Conservation (phyloP, 176 grass and related monocot species). For the Alloteropsis semialata region DNA sequence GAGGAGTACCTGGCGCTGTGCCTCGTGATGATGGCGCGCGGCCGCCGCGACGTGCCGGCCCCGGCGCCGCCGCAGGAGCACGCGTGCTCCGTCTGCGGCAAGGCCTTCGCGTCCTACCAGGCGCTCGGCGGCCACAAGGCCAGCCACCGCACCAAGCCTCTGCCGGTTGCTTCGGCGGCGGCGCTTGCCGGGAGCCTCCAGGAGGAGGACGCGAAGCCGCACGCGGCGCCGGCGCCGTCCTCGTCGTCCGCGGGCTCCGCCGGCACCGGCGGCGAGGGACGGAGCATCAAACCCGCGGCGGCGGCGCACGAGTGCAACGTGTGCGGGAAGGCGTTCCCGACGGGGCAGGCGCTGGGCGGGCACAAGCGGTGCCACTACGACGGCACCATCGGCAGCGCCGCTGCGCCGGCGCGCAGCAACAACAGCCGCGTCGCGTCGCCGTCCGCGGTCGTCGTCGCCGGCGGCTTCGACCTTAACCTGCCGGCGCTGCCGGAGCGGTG, state of each 20-base stretch:
- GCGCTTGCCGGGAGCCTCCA: no score
- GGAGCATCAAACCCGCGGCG: not conserved
- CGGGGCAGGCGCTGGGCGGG: conserved; percentile 85
- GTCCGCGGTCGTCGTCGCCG: not conserved
- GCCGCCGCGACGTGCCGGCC: conserved; percentile 6
- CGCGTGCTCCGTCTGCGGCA: conserved; percentile 90
- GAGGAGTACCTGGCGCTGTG: conserved; percentile 80
- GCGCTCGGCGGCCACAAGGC: conserved; percentile 89
- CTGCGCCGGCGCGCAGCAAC: not conserved
- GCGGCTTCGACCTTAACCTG: conserved; percentile 74
- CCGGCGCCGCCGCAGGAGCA: conserved; percentile 7
- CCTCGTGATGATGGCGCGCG: conserved; percentile 74
- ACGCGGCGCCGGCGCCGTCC: not conserved
- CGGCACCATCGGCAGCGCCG: conserved; percentile 54
- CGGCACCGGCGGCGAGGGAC: no score
- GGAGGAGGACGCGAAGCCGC: not conserved
- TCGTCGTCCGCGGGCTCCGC: not conserved
- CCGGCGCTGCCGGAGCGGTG: conserved; percentile 43
- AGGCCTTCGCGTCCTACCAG: conserved; percentile 79
- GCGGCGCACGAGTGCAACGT: conserved; percentile 64
- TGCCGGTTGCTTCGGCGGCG: no score
- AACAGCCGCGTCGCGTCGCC: not conserved
- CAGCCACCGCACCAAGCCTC: conserved; percentile 59
- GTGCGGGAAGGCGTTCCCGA: conserved; percentile 73
- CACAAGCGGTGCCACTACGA: conserved; percentile 93